Evolutionary conservation across 768 basidiomycete species (phyloP).

Genomic region (Sporobolomyces phaffii): DNA sequence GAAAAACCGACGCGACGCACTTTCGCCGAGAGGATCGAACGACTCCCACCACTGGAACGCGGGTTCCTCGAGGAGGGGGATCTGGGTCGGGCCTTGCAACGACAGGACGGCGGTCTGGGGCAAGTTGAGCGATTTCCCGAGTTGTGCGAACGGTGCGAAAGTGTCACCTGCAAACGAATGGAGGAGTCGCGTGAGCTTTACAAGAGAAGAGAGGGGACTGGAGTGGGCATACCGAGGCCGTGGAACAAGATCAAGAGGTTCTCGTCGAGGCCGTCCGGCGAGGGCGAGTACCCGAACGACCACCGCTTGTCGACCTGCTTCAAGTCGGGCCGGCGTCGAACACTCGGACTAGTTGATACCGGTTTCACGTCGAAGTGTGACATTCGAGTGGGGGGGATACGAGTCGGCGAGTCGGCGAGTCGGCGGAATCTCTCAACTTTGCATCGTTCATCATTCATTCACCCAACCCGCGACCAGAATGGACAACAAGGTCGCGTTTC

Average conservation of each 20-base stretch:
- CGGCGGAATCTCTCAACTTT: too few species aligned
- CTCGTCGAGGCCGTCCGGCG: constrained; percentile 76
- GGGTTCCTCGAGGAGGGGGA: constrained; percentile 49
- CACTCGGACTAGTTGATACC: background rate
- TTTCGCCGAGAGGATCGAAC: constrained; percentile 70
- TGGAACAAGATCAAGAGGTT: constrained; percentile 79
- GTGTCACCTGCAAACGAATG: constrained; percentile 63
- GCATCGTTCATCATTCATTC: too few species aligned
- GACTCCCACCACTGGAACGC: constrained; percentile 82
- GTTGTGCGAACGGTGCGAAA: constrained; percentile 64
- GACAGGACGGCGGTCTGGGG: constrained; percentile 84
- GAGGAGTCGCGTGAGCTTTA: background rate
- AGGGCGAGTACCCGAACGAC: constrained; percentile 62
- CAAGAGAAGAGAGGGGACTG: background rate
- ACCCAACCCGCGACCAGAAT: too few species aligned
- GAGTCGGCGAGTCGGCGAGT: too few species aligned
- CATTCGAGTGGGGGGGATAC: background rate
- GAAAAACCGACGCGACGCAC: constrained; percentile 6
- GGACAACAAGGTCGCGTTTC: constrained; percentile 17
- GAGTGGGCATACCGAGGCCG: constrained; percentile 62
- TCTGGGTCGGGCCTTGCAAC: constrained; percentile 72
- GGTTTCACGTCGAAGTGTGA: constrained; percentile 8
- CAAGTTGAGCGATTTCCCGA: constrained; percentile 68
- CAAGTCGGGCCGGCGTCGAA: background rate
- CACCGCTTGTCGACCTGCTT: background rate